These are phyloP conservation scores for Pulveroboletus frians DNA, from an alignment of 768 basidiomycete genomes.

Conservation along the genomic window DNA sequence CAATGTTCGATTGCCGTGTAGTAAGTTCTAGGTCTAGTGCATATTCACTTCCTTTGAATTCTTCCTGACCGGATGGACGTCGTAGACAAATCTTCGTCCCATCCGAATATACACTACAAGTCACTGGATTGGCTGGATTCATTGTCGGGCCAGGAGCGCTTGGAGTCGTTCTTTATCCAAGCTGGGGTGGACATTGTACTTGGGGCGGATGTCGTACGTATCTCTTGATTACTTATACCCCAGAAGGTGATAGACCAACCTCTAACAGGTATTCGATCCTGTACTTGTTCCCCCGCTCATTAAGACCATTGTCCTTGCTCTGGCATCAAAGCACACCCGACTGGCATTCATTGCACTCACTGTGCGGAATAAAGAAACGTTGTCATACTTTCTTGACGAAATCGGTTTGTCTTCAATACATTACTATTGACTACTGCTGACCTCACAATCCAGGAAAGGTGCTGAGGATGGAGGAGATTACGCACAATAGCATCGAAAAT, in stretches of 20 bases:
- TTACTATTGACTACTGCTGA: not conserved
- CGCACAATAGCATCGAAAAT: slow-evolving; percentile 3
- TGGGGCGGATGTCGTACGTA: slow-evolving; percentile 62
- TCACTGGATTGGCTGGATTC: slow-evolving; percentile 67
- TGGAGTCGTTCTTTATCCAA: slow-evolving; percentile 31
- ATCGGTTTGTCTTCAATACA: slow-evolving; percentile 22
- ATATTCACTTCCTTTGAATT: not conserved
- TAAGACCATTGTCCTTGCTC: slow-evolving; percentile 36
- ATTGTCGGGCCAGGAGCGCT: slow-evolving; percentile 29
- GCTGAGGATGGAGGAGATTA: slow-evolving; percentile 28
- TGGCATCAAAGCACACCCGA: slow-evolving; percentile 19
- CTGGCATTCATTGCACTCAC: slow-evolving; percentile 37
- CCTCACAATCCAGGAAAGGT: slow-evolving; percentile 13
- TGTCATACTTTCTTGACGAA: slow-evolving; percentile 39
- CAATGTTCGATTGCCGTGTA: slow-evolving; percentile 62
- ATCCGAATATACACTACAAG: slow-evolving; percentile 41
- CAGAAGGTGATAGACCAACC: not conserved
- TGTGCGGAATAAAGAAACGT: slow-evolving; percentile 52
- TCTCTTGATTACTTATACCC: not conserved
- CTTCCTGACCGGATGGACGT: not conserved
- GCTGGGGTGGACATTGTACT: slow-evolving; percentile 54
- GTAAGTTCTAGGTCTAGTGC: slow-evolving; percentile 37
- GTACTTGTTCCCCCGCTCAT: slow-evolving; percentile 53
- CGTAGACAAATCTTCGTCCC: slow-evolving; percentile 51
- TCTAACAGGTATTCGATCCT: slow-evolving; percentile 62